These are phyloP conservation scores for Copromyces sp. DNA, from an alignment of 495 filamentous ascomycete genomes.

Conservation along the genomic window DNA sequence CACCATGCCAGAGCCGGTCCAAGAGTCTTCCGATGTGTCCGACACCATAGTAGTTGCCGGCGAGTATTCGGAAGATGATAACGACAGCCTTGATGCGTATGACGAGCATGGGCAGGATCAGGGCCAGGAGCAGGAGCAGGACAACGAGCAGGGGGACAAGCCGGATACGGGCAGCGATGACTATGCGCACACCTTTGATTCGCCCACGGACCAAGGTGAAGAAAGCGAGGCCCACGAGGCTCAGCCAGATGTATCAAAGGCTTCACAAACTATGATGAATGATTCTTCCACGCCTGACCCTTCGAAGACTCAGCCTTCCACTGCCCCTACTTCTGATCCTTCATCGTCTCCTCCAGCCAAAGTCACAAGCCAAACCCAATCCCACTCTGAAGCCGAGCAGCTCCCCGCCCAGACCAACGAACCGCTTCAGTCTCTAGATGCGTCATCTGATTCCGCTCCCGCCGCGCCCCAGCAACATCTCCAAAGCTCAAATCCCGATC, in stretches of 20 bases:
- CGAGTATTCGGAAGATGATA: slow-evolving; percentile 20
- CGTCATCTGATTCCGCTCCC: slow-evolving; percentile 6
- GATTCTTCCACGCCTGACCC: slow-evolving; percentile 25
- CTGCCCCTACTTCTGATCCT: slow-evolving; percentile 17
- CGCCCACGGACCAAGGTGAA: slow-evolving; percentile 21
- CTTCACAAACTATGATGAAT: slow-evolving; percentile 26
- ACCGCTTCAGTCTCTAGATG: neutral
- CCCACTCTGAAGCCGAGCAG: neutral
- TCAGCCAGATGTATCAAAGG: slow-evolving; percentile 34
- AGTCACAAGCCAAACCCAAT: neutral
- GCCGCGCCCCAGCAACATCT: neutral
- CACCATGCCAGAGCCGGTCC: slow-evolving; percentile 9
- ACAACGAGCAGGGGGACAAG: slow-evolving; percentile 5
- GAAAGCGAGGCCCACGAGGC: slow-evolving; percentile 23
- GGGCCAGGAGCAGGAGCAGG: neutral
- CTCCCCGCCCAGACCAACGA: slow-evolving; percentile 6
- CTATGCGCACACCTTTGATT: slow-evolving; percentile 40
- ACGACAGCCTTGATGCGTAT: slow-evolving; percentile 25
- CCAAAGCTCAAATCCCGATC: slow-evolving; percentile 3
- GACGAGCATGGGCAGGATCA: slow-evolving; percentile 18
- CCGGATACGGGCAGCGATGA: slow-evolving; percentile 30
- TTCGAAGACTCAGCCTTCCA: slow-evolving; percentile 18
- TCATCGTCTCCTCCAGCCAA: slow-evolving; percentile 2
- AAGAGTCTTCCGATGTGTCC: slow-evolving; percentile 7
- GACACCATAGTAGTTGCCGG: slow-evolving; percentile 26